Evolutionary conservation across 129 eudicot species (phyloP), one percentile per base, ranked within the genome.

Genomic region (Artemisia annua): DNA sequence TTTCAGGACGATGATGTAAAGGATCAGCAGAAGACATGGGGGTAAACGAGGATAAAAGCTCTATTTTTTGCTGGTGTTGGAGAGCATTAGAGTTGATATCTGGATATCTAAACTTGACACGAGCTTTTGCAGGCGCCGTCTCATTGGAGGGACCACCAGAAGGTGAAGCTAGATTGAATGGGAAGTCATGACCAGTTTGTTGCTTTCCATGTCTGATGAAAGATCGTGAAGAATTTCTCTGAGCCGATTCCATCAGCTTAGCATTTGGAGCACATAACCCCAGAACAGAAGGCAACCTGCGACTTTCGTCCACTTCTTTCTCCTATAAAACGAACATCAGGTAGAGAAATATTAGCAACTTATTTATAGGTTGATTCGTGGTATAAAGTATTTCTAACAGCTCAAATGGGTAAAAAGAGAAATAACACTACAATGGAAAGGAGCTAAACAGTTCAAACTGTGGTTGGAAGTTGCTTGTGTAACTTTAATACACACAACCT

Each of bases 221-320:
- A 48, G 91, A 78, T 72, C 84, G 80, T 43, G 87, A 75, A 55
- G 65, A 10, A 63, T 79, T 89, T 43, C 87, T 78, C 69, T 85
- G 83, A 19, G 72, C 53, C 8, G 75, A 68, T 75, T 85, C 96
- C 76, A 80, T 70, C 55, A 78, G 80, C 57, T 69, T 79, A 20
- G 98, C 89, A 77, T 94, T 94, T 14, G 99, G 99, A 35, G 99
- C 99, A 83, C 92, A 94, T 22, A 90, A 85, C 63, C 97, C 99
- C 0, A 94, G 82, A 70, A 94, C 94, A 6, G 94, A 86, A 66
- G 67, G 75, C 79, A 87, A 70, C 58, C 76, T 76, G 63, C 60
- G 70, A 72, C 59, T 57, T 14, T 78, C 48, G 70, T 59, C 65
- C 60, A 39, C 22, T 18, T 71, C 72, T 53, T 78, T 70, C 55